These are phyloP conservation scores for Curvularia sp. DNA, from an alignment of 2,329 filamentous ascomycete genomes.

Conservation along the genomic window DNA sequence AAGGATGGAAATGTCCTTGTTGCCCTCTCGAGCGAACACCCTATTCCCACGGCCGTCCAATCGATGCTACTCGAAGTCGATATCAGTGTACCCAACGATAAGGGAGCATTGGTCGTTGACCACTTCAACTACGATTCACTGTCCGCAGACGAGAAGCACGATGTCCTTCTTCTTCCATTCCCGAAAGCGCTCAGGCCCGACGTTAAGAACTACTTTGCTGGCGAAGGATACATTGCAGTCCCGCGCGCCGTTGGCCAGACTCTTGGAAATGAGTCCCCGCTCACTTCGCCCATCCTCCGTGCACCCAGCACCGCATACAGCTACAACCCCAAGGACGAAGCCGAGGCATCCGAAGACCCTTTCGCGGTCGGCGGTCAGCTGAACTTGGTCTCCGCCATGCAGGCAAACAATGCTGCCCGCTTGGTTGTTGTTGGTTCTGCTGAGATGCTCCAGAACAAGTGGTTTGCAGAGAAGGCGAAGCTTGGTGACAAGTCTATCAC, in stretches of 20 bases:
- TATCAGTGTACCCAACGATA: slow-evolving; percentile 83
- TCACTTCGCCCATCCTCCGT: slow-evolving; percentile 81
- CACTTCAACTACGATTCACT: slow-evolving; percentile 91
- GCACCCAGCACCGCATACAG: slow-evolving; percentile 87
- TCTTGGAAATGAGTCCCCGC: slow-evolving; percentile 75
- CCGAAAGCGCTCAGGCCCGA: slow-evolving; percentile 70
- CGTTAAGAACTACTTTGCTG: slow-evolving; percentile 78
- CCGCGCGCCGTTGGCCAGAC: slow-evolving; percentile 81
- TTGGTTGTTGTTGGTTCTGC: slow-evolving; percentile 84
- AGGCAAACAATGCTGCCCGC: slow-evolving; percentile 92
- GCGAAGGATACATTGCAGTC: slow-evolving; percentile 76
- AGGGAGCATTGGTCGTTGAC: slow-evolving; percentile 85
- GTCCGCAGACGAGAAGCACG: slow-evolving; percentile 81
- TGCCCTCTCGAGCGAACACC: slow-evolving; percentile 74
- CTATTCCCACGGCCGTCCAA: slow-evolving; percentile 75
- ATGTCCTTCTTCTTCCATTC: slow-evolving; percentile 80
- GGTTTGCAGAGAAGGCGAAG: slow-evolving; percentile 80
- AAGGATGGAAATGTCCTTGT: slow-evolving; percentile 89
- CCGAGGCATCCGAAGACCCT: slow-evolving; percentile 74
- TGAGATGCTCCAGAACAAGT: slow-evolving; percentile 86
- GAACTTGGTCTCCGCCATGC: slow-evolving; percentile 81
- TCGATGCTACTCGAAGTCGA: slow-evolving; percentile 87
- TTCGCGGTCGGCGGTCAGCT: slow-evolving; percentile 87
- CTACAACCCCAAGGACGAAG: slow-evolving; percentile 91
- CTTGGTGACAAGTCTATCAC: slow-evolving; percentile 62